Conservation (phyloP, 2,329 filamentous ascomycete species). For the Gliomastix tumulicola region DNA sequence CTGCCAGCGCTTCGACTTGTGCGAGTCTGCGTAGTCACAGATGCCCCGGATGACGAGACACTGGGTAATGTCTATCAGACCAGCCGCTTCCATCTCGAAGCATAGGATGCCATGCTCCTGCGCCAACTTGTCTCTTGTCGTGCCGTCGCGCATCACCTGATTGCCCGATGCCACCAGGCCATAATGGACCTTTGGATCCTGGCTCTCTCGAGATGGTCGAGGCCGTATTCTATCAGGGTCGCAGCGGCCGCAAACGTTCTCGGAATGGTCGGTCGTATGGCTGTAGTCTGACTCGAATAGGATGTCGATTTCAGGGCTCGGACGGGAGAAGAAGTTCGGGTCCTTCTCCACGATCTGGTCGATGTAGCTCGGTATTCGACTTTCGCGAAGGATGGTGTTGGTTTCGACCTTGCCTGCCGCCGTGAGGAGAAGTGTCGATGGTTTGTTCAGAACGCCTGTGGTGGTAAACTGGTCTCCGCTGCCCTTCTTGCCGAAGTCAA, state of each 20-base stretch:
- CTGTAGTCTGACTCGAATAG: conserved; percentile 1
- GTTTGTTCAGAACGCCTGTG: conserved; percentile 1
- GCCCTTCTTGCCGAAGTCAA: conserved; percentile 3
- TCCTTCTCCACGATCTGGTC: not conserved
- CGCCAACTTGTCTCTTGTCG: conserved; percentile 1
- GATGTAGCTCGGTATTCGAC: not conserved
- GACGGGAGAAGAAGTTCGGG: not conserved
- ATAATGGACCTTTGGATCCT: not conserved
- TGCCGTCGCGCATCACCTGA: not conserved
- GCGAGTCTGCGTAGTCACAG: conserved; percentile 27
- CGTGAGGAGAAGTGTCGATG: not conserved
- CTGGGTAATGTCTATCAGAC: conserved; percentile 12
- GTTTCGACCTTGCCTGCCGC: not conserved
- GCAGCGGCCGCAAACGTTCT: not conserved
- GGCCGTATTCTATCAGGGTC: conserved; percentile 1
- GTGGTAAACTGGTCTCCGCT: not conserved
- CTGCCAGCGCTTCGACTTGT: conserved; percentile 30
- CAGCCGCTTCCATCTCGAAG: conserved; percentile 20
- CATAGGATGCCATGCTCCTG: conserved; percentile 6
- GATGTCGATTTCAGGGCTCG: not conserved
- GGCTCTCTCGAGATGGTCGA: not conserved
- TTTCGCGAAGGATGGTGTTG: not conserved
- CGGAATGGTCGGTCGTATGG: not conserved
- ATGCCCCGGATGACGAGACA: conserved; percentile 26
- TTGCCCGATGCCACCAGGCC: conserved; percentile 3